Conservation (phyloP, 1,284 basidiomycete genomes). For the Moesziomyces sp. region DNA sequence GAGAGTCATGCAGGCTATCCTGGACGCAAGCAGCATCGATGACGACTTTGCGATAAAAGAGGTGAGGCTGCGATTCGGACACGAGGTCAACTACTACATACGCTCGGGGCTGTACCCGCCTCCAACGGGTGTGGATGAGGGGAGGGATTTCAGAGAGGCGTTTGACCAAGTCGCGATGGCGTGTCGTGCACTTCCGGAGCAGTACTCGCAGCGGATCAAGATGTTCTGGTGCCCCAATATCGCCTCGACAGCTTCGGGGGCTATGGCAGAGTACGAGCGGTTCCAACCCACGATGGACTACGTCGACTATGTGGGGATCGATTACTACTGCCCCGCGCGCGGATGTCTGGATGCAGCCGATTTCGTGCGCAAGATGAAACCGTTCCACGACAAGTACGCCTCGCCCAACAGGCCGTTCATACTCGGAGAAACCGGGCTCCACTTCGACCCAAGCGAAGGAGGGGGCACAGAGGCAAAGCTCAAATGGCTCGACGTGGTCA, state of each 20-base stretch:
- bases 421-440: slow-evolving; percentile 35
- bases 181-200: neutral
- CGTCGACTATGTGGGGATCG: slow-evolving; percentile 40
- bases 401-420: slow-evolving; percentile 12
- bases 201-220: slow-evolving; percentile 15
- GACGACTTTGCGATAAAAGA: slow-evolving; percentile 18
- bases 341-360: slow-evolving; percentile 14
- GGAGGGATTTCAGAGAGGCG: slow-evolving; percentile 10
- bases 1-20: slow-evolving; percentile 12
- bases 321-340: slow-evolving; percentile 35
- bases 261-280: slow-evolving; percentile 20
- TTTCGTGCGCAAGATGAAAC: slow-evolving; percentile 32
- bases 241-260: slow-evolving; percentile 17
- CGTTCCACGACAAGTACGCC: slow-evolving; percentile 24
- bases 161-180: slow-evolving; percentile 33
- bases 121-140: slow-evolving; percentile 9
- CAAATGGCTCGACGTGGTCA: slow-evolving; percentile 21
- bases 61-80: slow-evolving; percentile 25
- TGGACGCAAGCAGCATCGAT: slow-evolving; percentile 8
- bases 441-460: slow-evolving; percentile 15
- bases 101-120: slow-evolving; percentile 26
- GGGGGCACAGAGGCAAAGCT: slow-evolving; percentile 12
- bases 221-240: slow-evolving; percentile 47
- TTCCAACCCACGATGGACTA: slow-evolving; percentile 16
- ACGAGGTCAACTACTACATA: slow-evolving; percentile 47